Evolutionary conservation across 768 basidiomycete genomes (phyloP).

Genomic region (Auricularia sp.): DNA sequence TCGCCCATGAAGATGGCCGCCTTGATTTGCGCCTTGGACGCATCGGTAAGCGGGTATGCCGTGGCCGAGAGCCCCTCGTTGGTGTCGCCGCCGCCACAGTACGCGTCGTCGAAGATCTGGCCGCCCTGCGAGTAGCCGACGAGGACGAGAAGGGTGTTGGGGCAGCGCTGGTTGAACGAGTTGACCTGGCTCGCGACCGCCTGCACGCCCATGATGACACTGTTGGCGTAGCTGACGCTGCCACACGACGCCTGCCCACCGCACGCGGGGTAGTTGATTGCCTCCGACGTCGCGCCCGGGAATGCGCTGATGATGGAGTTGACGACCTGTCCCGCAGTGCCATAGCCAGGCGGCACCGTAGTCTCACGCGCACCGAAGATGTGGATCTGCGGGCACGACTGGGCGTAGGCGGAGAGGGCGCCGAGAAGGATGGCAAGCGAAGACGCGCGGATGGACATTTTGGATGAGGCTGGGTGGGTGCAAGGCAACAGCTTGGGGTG

Average conservation of each 20-base stretch:
- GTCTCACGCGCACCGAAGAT: slow-evolving; percentile 7
- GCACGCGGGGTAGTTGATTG: slow-evolving; percentile 3
- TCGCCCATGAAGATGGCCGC: slow-evolving; percentile 5
- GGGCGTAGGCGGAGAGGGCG: background rate
- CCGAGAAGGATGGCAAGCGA: background rate
- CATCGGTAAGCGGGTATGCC: background rate
- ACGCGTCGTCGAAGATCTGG: slow-evolving; percentile 3
- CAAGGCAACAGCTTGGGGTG: too few relatives aligned
- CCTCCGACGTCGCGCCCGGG: slow-evolving; percentile 1
- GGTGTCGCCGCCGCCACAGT: slow-evolving; percentile 1
- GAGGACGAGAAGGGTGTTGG: background rate
- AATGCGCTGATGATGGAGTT: background rate
- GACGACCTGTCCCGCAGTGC: slow-evolving; percentile 3
- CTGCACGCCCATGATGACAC: background rate
- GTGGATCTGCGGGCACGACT: slow-evolving; percentile 3
- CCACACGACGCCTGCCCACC: slow-evolving; percentile 2
- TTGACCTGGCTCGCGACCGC: background rate
- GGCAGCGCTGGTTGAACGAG: background rate
- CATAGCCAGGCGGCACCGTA: slow-evolving; percentile 4
- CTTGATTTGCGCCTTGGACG: background rate
- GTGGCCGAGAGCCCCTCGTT: slow-evolving; percentile 2
- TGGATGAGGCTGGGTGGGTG: too few relatives aligned
- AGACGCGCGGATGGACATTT: background rate
- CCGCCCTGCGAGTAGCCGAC: slow-evolving; percentile 1
- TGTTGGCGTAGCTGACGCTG: background rate